These are phyloP conservation scores for Citrus mangshanensis DNA, from an alignment of 345 rosid genomes.

Conservation along the genomic window DNA sequence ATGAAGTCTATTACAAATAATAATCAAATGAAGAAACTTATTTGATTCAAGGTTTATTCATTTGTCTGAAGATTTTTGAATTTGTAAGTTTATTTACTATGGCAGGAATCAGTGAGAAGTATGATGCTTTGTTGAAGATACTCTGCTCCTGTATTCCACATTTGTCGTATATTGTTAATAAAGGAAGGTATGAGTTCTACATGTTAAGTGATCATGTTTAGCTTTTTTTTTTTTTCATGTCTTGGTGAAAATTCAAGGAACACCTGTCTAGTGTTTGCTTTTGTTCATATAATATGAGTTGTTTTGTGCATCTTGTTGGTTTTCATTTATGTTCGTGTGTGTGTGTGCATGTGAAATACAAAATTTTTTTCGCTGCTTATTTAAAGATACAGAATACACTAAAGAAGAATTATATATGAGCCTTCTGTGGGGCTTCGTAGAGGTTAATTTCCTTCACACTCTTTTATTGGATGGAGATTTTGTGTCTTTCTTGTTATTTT, in stretches of 20 bases:
- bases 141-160: conserved; percentile 53
- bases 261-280: neutral
- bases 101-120: conserved; percentile 68
- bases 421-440: neutral
- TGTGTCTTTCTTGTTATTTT: neutral
- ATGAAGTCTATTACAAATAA: neutral
- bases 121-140: conserved; percentile 46
- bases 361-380: neutral
- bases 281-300: neutral
- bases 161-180: conserved; percentile 36
- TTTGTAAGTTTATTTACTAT: conserved; percentile 2
- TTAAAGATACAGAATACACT: neutral
- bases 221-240: neutral
- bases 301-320: neutral
- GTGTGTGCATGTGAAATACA: neutral
- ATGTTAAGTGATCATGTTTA: neutral
- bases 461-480: neutral
- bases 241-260: neutral
- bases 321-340: neutral
- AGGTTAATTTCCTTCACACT: neutral
- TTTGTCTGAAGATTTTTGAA: conserved; percentile 4
- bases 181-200: conserved; percentile 59
- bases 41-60: neutral
- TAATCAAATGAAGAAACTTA: neutral
- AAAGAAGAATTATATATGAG: neutral